Conservation (phyloP, 2,329 filamentous ascomycete genomes). For the Alternaria incomplexa region DNA sequence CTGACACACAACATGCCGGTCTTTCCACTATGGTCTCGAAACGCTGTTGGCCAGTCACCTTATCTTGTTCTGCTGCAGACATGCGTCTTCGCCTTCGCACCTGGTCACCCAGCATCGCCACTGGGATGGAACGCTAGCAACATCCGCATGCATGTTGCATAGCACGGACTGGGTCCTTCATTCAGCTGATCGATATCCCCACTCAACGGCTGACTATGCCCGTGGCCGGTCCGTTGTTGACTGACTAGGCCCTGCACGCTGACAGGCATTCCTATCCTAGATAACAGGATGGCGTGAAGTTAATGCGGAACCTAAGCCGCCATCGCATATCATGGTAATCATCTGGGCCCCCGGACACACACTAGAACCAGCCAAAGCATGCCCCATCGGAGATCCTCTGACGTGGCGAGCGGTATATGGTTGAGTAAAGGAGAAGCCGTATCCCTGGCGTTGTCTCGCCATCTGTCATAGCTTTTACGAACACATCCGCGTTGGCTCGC, state of each 20-base stretch:
- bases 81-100: conserved; percentile 41
- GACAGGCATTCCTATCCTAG: conserved; percentile 51
- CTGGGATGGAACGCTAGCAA: conserved; percentile 43
- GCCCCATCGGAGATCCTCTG: conserved; percentile 59
- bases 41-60: conserved; percentile 56
- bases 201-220: conserved; percentile 47
- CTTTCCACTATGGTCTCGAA: conserved; percentile 36
- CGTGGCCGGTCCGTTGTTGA: conserved; percentile 50
- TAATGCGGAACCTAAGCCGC: conserved; percentile 52
- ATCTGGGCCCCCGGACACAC: conserved; percentile 49
- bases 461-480: conserved; percentile 48
- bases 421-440: conserved; percentile 48
- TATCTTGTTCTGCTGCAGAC: conserved; percentile 53
- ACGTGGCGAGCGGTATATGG: conserved; percentile 58
- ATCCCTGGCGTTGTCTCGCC: conserved; percentile 48
- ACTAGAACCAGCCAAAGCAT: conserved; percentile 56
- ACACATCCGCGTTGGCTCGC: conserved; percentile 36
- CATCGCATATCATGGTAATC: conserved; percentile 54
- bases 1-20: conserved; percentile 40
- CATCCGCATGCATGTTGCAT: conserved; percentile 49
- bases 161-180: conserved; percentile 38
- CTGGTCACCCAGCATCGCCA: conserved; percentile 46
- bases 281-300: conserved; percentile 52
- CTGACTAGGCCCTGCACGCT: conserved; percentile 49
- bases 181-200: conserved; percentile 50